Conservation (phyloP, 352 stramenopile genomes). For the Globisporangium splendens region DNA sequence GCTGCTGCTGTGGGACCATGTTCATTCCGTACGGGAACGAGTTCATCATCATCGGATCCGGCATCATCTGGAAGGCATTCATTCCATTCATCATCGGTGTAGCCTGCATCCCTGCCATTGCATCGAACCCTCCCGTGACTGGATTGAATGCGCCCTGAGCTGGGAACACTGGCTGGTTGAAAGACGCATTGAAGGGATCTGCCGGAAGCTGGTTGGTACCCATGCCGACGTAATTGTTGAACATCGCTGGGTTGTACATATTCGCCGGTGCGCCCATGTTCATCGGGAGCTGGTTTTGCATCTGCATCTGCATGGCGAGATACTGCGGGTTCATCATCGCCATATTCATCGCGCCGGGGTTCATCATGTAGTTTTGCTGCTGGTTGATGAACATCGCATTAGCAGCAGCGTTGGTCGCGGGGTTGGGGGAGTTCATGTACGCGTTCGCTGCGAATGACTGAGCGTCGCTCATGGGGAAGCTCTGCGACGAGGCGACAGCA, state of each 20-base stretch:
- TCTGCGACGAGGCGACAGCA: constrained; percentile 18
- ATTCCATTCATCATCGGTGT: constrained; percentile 53
- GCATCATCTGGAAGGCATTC: constrained; percentile 44
- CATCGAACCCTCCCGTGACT: constrained; percentile 12
- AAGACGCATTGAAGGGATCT: constrained; percentile 71
- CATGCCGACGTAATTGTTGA: constrained; percentile 25
- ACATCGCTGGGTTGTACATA: constrained; percentile 43
- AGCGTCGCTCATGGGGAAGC: constrained; percentile 29
- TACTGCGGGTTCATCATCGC: constrained; percentile 59
- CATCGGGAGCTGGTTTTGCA: constrained; percentile 47
- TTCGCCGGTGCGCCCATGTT: constrained; percentile 25
- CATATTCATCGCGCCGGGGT: constrained; percentile 19
- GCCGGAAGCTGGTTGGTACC: constrained; percentile 39
- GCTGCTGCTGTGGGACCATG: constrained; percentile 14
- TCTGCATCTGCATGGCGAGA: constrained; percentile 53
- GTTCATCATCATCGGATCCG: constrained; percentile 45
- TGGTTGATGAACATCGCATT: constrained; percentile 27
- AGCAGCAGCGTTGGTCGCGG: background rate
- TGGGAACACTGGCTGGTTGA: constrained; percentile 33
- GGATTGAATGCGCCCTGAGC: constrained; percentile 19
- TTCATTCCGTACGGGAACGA: constrained; percentile 31
- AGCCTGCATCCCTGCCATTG: constrained; percentile 37
- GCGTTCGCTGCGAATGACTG: constrained; percentile 33
- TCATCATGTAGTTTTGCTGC: constrained; percentile 48
- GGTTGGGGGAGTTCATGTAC: constrained; percentile 33